phyloP scores from a whole-genome alignment of 306 rosid species.

The Mimosa pudica region DNA sequence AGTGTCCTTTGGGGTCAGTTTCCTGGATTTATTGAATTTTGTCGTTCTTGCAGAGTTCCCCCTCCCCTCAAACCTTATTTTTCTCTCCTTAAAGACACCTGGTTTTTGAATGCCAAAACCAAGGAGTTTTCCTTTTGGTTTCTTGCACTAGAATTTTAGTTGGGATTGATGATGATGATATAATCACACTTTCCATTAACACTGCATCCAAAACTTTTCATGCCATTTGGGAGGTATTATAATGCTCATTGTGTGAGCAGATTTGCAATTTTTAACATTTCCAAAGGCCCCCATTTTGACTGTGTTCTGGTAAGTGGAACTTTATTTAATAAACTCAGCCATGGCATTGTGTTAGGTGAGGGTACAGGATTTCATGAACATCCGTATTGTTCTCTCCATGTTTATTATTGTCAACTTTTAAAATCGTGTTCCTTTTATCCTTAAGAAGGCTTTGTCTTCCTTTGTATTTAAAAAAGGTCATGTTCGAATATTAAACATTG shows the following conservation, averaged over 20 bases:
- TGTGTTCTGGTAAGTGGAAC: constrained; percentile 23
- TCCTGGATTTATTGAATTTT: constrained; percentile 23
- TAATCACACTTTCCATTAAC: neutral
- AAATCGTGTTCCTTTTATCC: neutral
- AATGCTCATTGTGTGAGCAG: constrained; percentile 1
- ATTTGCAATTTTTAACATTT: neutral
- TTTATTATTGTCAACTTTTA: constrained; percentile 10
- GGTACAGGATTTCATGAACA: constrained; percentile 7
- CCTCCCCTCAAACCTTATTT: neutral
- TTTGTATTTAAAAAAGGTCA: neutral
- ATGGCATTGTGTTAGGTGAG: constrained; percentile 18
- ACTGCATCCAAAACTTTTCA: constrained; percentile 8
- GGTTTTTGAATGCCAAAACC: constrained; percentile 14
- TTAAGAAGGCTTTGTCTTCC: neutral
- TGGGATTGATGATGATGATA: neutral
- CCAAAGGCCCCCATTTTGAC: neutral
- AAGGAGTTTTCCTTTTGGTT: constrained; percentile 22
- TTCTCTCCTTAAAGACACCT: constrained; percentile 1
- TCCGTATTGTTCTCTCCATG: constrained; percentile 22
- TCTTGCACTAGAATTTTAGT: neutral
- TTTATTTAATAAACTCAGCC: constrained; percentile 14
- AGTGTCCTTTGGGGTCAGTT: constrained; percentile 76
- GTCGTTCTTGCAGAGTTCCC: neutral
- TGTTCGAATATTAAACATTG: constrained; percentile 13
- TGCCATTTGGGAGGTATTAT: neutral